phyloP scores from a whole-genome alignment of 805 yeast species.

The Ogataea trehaloabstinens region DNA sequence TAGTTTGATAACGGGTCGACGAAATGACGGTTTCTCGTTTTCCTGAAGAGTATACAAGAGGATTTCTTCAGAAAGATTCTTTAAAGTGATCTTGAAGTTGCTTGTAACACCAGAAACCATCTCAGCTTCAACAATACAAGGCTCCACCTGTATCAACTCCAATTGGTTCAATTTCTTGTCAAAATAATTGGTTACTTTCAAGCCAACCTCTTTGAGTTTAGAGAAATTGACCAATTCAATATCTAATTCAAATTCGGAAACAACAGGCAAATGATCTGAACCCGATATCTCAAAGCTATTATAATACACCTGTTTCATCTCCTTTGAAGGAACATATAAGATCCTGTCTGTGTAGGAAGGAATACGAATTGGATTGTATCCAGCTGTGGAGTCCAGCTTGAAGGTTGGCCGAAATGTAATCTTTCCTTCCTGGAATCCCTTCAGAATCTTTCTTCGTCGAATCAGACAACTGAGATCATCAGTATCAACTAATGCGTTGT shows the following conservation, averaged over 20 bases:
- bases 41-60: constrained; percentile 39
- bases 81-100: constrained; percentile 26
- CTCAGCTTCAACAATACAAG: constrained; percentile 40
- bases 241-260: constrained; percentile 33
- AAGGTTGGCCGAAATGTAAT: constrained; percentile 56
- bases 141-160: constrained; percentile 43
- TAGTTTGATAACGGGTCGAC: constrained; percentile 16
- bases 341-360: constrained; percentile 65
- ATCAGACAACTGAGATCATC: constrained; percentile 44
- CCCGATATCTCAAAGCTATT: constrained; percentile 24
- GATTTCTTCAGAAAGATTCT: constrained; percentile 35
- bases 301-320: constrained; percentile 17
- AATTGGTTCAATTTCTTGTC: constrained; percentile 21
- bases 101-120: constrained; percentile 36
- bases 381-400: constrained; percentile 34
- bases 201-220: constrained; percentile 34
- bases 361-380: constrained; percentile 35
- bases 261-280: constrained; percentile 61
- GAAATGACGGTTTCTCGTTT: constrained; percentile 24
- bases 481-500: constrained; percentile 35
- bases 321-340: constrained; percentile 33
- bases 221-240: constrained; percentile 37
- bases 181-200: constrained; percentile 34
- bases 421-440: constrained; percentile 46
- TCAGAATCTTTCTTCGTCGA: constrained; percentile 34